Conservation (phyloP, 2,329 filamentous ascomycete species). For the Pseudogymnoascus sp. region DNA sequence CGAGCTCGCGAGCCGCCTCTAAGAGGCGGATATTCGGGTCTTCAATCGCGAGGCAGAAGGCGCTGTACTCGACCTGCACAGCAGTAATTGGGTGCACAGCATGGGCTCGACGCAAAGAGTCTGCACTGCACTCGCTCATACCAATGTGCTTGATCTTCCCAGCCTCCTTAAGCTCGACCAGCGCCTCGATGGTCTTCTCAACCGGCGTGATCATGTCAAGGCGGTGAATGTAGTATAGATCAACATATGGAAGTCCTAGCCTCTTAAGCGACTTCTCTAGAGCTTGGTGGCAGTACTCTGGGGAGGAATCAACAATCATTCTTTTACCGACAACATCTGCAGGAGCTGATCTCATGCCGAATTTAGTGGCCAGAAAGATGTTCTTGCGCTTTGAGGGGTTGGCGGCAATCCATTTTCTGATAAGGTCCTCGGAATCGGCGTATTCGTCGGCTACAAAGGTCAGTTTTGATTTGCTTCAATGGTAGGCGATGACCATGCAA, state of each 20-base stretch:
- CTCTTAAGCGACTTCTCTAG: conserved; percentile 32
- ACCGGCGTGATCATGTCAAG: conserved; percentile 34
- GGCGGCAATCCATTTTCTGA: background rate
- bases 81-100: conserved; percentile 40
- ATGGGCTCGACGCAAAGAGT: conserved; percentile 36
- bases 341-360: conserved; percentile 26
- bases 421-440: background rate
- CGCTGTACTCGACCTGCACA: conserved; percentile 44
- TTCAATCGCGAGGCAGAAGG: conserved; percentile 43
- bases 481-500: background rate
- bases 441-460: background rate
- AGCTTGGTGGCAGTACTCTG: conserved; percentile 32
- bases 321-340: conserved; percentile 15
- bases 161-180: conserved; percentile 37
- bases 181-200: conserved; percentile 37
- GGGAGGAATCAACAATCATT: conserved; percentile 26
- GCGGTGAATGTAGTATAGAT: conserved; percentile 34
- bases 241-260: conserved; percentile 33
- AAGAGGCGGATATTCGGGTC: conserved; percentile 27
- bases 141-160: conserved; percentile 41
- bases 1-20: conserved; percentile 33
- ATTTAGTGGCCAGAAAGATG: conserved; percentile 42
- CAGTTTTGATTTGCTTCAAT: background rate
- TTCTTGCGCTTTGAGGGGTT: background rate
- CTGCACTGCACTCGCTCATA: conserved; percentile 38